phyloP scores from a whole-genome alignment of 257 asterid species.

The Nyctanthes arbortristis region DNA sequence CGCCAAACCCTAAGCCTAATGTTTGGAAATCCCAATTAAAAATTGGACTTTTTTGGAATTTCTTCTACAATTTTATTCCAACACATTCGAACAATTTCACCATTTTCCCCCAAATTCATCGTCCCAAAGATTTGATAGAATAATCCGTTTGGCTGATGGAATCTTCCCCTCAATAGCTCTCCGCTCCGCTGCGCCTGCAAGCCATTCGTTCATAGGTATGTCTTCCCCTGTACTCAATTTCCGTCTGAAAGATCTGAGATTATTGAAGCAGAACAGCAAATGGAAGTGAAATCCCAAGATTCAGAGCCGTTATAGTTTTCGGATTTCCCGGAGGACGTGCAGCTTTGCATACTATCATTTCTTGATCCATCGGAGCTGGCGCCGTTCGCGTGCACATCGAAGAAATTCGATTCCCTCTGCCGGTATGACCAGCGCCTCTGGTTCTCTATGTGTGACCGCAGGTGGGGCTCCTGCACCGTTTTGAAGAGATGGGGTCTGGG shows the following conservation, averaged over 20 bases:
- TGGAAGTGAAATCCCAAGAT: slow-evolving; percentile 3
- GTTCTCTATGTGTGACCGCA: slow-evolving; percentile 86
- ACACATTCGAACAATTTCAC: too few relatives aligned
- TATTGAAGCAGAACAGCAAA: background rate
- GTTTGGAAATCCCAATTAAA: too few relatives aligned
- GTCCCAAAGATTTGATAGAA: too few relatives aligned
- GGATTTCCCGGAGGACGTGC: slow-evolving; percentile 95
- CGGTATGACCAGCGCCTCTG: slow-evolving; percentile 75
- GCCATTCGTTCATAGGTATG: background rate
- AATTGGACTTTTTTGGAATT: too few relatives aligned
- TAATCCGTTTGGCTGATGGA: slow-evolving; percentile 2
- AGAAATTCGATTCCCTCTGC: slow-evolving; percentile 57
- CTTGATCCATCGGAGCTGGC: slow-evolving; percentile 67
- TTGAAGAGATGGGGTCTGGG: slow-evolving; percentile 75
- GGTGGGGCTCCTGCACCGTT: slow-evolving; percentile 83
- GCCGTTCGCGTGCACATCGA: slow-evolving; percentile 77
- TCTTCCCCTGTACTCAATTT: background rate
- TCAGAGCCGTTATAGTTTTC: slow-evolving; percentile 42
- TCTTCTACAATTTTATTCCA: too few relatives aligned
- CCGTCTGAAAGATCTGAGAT: background rate
- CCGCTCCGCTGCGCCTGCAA: background rate
- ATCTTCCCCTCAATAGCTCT: slow-evolving; percentile 14
- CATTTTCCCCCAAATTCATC: too few relatives aligned
- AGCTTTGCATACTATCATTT: slow-evolving; percentile 77
- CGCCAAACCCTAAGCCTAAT: too few relatives aligned